Base-by-base conservation (phyloP, 1,284 basidiomycete species). In the Ustilago lituana region DNA sequence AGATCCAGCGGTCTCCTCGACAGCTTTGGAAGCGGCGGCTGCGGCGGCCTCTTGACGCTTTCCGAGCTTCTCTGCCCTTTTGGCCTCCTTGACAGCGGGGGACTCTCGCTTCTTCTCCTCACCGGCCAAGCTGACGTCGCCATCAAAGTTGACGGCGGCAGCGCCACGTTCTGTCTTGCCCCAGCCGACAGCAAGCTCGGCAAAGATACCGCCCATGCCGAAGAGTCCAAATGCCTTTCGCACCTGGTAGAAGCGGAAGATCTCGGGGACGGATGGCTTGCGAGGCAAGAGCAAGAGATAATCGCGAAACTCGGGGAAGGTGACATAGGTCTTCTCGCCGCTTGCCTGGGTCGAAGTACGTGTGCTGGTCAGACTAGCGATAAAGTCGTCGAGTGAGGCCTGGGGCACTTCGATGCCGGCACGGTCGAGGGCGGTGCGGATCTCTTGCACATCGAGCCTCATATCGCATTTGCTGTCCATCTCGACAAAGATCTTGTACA, bases 221-320 rank as follows among this genome's bases (percentile, higher is more conserved):
- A 82, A 82, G 11, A 82, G 71, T 2, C 80, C 80, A 31, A 77
- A 77, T 1, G 78, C 79, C 48, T 81, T 81, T 15, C 80, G 54
- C 10, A 80, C 79, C 49, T 82, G 79, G 48, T 82, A 82, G 60
- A 82, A 82, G 26, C 74, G 73, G 54, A 75, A 80, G 55, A 82
- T 81, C 59, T 81, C 80, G 11, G 66, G 40, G 17, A 81, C 74
- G 11, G 69, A 70, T 1, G 80, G 77, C 32, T 77, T 79, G 44
- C 79, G 58, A 6, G 80, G 79, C 19, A 82, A 55, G 11, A 82
- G 70, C 35, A 82, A 48, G 15, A 82, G 60, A 23, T 82, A 82
- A 55, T 82, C 80, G 26, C 80, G 64, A 40, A 82, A 82, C 53
- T 82, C 76, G 19, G 80, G 80, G 51, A 77, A 82, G 20, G 76